Evolutionary conservation across 495 filamentous ascomycete genomes (phyloP).

Genomic region (Zalerion maritima): DNA sequence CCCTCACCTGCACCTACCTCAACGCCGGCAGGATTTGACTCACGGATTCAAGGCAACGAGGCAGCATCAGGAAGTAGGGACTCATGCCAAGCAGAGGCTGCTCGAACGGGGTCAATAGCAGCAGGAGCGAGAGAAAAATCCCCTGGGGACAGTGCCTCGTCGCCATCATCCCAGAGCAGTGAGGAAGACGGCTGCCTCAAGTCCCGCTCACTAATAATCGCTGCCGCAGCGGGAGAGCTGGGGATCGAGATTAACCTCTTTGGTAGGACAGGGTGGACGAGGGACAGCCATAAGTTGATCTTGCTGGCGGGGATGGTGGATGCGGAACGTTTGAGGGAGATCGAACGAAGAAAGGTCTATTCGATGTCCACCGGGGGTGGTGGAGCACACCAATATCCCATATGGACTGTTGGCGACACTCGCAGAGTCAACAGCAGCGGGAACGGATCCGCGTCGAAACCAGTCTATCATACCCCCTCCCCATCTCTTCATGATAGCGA

Average conservation of each 20-base stretch:
- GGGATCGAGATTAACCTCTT: constrained; percentile 58
- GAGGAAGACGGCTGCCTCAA: constrained; percentile 6
- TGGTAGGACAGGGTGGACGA: constrained; percentile 58
- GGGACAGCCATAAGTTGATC: constrained; percentile 63
- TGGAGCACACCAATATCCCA: not conserved
- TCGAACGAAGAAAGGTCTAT: too few species aligned
- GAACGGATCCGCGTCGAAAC: constrained; percentile 8
- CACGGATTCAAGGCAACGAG: too few species aligned
- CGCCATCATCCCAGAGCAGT: constrained; percentile 10
- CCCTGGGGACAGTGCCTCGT: not conserved
- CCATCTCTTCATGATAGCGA: constrained; percentile 20
- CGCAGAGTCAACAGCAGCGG: not conserved
- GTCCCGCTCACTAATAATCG: constrained; percentile 16
- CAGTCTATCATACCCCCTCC: not conserved
- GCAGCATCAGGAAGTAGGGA: too few species aligned
- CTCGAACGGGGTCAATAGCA: too few species aligned
- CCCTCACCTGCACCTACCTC: constrained; percentile 9
- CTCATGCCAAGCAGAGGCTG: too few species aligned
- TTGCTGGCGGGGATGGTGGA: constrained; percentile 47
- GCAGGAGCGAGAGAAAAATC: too few species aligned
- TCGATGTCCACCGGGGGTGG: constrained; percentile 6
- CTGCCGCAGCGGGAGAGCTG: constrained; percentile 33
- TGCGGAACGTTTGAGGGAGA: too few species aligned
- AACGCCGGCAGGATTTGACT: constrained; percentile 1
- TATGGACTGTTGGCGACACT: not conserved